Evolutionary conservation across 2,329 filamentous ascomycete species (phyloP), one percentile per base, ranked within the genome.

Genomic region (Sclerotinia nivalis): DNA sequence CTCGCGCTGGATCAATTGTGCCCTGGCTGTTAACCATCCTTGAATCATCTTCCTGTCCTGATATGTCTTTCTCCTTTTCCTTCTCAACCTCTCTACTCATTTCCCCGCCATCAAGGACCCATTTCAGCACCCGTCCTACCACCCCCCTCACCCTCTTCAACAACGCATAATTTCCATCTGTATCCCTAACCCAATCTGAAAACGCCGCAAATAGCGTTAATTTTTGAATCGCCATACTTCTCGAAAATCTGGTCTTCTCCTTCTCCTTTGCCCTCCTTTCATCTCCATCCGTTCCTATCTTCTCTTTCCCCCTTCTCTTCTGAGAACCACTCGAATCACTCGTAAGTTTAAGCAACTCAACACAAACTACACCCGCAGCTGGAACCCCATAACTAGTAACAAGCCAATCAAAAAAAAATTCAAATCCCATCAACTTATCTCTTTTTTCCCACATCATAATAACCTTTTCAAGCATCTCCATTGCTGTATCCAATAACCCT

Each of bases 171-270:
- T 78, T 78, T 0, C 76, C 76, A 68, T 78, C 75, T 10, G 76
- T 78, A 10, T 74, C 74, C 9, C 76, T 68, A 3, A 77, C 74
- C 77, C 77, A 78, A 66, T 77, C 75, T 13, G 77, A 65, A 60
- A 77, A 78, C 2, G 73, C 76, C 13, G 75, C 75, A 62, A 78
- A 78, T 10, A 78, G 67, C 1, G 75, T 77, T 28, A 78, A 55
- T 70, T 75, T 76, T 64, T 78, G 76, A 45, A 77, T 75, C 6
- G 74, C 74, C 15, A 75, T 72, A 10, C 75, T 75, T 28, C 75
- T 75, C 13, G 76, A 73, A 66, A 76, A 74, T n/a, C 64, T 43
- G 6, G 74, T 47, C 56, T 28, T 45, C 13, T 6, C 20, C 20
- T 34, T 58, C 18, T 49, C 18, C 20, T 56, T 43, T 43, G 40